Base-by-base conservation (phyloP, 768 basidiomycete species). In the Calvatia gigantea region DNA sequence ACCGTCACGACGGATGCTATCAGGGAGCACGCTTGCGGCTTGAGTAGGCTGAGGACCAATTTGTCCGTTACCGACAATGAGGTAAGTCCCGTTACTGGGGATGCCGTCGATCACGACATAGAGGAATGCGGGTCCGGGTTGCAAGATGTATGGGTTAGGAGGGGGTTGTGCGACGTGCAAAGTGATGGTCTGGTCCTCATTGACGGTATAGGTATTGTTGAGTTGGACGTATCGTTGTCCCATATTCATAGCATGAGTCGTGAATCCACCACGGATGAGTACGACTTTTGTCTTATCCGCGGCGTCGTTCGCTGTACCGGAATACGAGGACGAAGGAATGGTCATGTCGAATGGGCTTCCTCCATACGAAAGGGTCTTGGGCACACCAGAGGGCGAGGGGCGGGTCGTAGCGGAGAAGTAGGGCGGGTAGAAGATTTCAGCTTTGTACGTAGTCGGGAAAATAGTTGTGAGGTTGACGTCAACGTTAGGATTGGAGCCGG, bases 401-500 rank as follows among this genome's bases (percentile, higher is more conserved):
- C 94, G 87, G 0, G 75, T 74, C 42, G 70, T 64, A 9, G 87
- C 79, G 37, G 80, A 75, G 75, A 88, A 98, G 74, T 96, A 99
- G 9, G 84, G 78, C 0, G 96, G 96, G 74, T 94, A 98, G 77
- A 94, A 99, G 37, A 86, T 79, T 67, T 96, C 94, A 1, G 88
- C 86, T 29, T 82, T 74, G 64, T 94, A 95, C 25, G 85, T 83
- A 1, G 93, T 93, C 1, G 87, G 86, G 75, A 76, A 93, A 32
- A 76, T 35, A 8, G 81, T 78, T n/a, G 73, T 69, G 31, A 73
- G 58, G 62, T 87, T 86, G 58, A 88, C 86, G 62, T 98, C 94
- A 31, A 89, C 76, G 65, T 95, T 95, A 1, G 95, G 94, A 73
- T 98, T 98, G 29, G 91, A 93, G 6, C 96, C 96, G 28, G 91